Evolutionary conservation across 805 yeast genomes (phyloP).

Genomic region (Ogataea allantospora): DNA sequence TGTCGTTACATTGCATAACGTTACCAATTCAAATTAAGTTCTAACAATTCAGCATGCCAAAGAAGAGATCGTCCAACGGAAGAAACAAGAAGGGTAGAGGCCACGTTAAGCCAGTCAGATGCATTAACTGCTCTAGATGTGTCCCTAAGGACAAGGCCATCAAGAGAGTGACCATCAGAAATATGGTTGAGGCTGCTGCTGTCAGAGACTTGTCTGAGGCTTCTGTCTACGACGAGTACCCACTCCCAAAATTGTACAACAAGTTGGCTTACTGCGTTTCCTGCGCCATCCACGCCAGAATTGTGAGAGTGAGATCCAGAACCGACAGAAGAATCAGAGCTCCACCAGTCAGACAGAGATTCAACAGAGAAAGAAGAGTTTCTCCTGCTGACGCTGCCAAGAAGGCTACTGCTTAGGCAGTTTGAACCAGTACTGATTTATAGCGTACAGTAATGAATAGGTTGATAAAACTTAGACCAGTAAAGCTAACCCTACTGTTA

Average conservation of each 20-base stretch:
- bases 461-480: slow-evolving; percentile 6
- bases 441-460: slow-evolving; percentile 14
- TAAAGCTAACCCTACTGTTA: too few relatives aligned
- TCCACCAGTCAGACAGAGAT: slow-evolving; percentile 99
- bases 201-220: slow-evolving; percentile 99
- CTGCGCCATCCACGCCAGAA: slow-evolving; percentile 99
- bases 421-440: slow-evolving; percentile 6
- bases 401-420: slow-evolving; percentile 55
- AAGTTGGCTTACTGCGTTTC: slow-evolving; percentile 99
- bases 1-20: neutral
- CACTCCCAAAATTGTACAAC: slow-evolving; percentile 99
- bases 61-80: slow-evolving; percentile 99
- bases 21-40: neutral
- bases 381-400: slow-evolving; percentile 97
- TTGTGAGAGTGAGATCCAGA: slow-evolving; percentile 99
- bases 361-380: slow-evolving; percentile 93
- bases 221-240: slow-evolving; percentile 98
- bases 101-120: slow-evolving; percentile 99
- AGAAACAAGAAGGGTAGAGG: slow-evolving; percentile 99
- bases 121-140: slow-evolving; percentile 99
- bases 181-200: slow-evolving; percentile 99
- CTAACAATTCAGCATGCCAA: slow-evolving; percentile 73
- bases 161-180: slow-evolving; percentile 99
- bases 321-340: slow-evolving; percentile 97
- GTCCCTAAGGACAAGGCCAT: slow-evolving; percentile 99